Evolutionary conservation across 2,329 filamentous ascomycete genomes (phyloP).

Genomic region (Ilyonectria robusta): DNA sequence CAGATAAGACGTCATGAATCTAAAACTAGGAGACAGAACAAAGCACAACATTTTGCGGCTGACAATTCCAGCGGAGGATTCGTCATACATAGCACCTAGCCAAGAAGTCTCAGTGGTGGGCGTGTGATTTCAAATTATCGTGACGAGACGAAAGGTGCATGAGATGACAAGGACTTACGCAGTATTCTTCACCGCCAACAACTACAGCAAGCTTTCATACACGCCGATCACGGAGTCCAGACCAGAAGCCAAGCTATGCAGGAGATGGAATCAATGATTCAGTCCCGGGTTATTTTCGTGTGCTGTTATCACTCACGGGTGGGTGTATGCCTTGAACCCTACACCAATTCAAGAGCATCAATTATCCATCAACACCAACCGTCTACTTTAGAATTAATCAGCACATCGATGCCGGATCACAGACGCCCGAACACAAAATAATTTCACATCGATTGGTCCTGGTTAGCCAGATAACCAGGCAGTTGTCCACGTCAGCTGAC

Average conservation of each 20-base stretch:
- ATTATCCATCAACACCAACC: conserved; percentile 1
- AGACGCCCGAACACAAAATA: too few relatives aligned
- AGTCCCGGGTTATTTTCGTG: background rate
- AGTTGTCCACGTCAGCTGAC: background rate
- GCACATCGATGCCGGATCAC: too few relatives aligned
- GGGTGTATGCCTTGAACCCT: too few relatives aligned
- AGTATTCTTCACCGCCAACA: background rate
- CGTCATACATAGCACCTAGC: background rate
- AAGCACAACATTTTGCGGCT: background rate
- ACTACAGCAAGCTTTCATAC: background rate
- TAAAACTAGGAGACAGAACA: background rate
- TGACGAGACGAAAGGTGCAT: too few relatives aligned
- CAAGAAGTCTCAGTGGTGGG: background rate
- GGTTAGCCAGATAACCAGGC: background rate
- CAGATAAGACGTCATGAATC: background rate
- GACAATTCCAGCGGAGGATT: background rate
- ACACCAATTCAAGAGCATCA: background rate
- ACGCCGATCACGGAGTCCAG: background rate
- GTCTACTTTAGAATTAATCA: too few relatives aligned
- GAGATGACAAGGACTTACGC: too few relatives aligned
- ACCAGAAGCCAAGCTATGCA: too few relatives aligned
- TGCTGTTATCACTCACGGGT: background rate
- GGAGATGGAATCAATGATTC: background rate
- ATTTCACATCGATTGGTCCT: background rate
- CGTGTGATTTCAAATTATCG: background rate